A percentile compares a stretch with the other conserved stretches of the same genome.
Evolutionary conservation across 2,329 filamentous ascomycete species (phyloP).

Genomic region (Penicillium sp.): DNA sequence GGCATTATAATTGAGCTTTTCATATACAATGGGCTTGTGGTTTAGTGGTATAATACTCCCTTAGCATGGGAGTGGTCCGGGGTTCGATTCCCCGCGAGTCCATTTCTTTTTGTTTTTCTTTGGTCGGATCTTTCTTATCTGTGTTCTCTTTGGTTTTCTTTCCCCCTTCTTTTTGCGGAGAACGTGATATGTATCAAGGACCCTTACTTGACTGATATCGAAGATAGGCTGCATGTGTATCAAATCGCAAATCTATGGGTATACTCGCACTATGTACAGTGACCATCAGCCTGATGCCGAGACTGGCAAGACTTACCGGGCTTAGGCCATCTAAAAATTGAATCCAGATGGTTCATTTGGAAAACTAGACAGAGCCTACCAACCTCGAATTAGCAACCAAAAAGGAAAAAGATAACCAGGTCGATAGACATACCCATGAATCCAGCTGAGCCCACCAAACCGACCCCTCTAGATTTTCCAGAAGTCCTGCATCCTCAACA

Average conservation of each 20-base stretch:
- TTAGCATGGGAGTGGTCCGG: constrained; percentile 51
- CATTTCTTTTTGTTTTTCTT: constrained; percentile 26
- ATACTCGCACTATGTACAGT: not conserved
- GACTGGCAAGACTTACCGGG: not conserved
- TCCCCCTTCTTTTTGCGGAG: no score
- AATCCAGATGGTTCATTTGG: constrained; percentile 31
- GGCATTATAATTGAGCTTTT: not conserved
- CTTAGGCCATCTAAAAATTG: not conserved
- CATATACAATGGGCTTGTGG: constrained; percentile 35
- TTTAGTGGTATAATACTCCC: constrained; percentile 52
- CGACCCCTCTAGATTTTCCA: constrained; percentile 39
- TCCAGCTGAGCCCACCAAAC: constrained; percentile 42
- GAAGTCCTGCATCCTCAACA: constrained; percentile 28
- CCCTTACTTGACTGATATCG: not conserved
- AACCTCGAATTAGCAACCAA: constrained; percentile 4
- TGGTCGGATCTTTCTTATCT: not conserved
- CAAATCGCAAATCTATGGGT: not conserved
- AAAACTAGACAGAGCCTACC: constrained; percentile 36
- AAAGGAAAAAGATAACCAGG: not conserved
- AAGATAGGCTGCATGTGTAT: not conserved
- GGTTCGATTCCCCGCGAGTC: constrained; percentile 53
- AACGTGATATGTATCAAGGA: no score
- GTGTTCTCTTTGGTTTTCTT: no score
- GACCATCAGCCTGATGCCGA: not conserved
- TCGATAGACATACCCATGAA: constrained; percentile 33